Evolutionary conservation across 2,329 filamentous ascomycete genomes (phyloP).

Genomic region (Rhinocladiella mackenziei): DNA sequence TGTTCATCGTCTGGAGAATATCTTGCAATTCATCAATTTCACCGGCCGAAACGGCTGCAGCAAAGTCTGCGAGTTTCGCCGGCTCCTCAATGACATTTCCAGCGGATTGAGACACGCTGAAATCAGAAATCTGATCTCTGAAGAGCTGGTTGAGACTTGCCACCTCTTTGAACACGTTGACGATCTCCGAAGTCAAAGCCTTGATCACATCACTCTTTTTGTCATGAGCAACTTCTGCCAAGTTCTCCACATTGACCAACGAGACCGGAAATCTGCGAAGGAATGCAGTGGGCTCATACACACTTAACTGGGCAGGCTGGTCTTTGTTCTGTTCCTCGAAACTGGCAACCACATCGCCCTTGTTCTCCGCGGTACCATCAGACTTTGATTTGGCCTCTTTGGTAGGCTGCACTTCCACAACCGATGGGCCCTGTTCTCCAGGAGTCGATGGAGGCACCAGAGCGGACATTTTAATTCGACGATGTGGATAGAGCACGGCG

Average conservation of each 20-base stretch:
- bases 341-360: conserved; percentile 92
- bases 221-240: conserved; percentile 83
- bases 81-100: conserved; percentile 95
- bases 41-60: conserved; percentile 90
- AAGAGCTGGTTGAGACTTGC: conserved; percentile 91
- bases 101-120: conserved; percentile 89
- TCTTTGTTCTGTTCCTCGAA: conserved; percentile 80
- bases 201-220: conserved; percentile 84
- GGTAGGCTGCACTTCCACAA: conserved; percentile 39
- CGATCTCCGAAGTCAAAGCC: conserved; percentile 93
- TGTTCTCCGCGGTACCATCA: conserved; percentile 61
- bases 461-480: conserved; percentile 83
- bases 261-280: conserved; percentile 87
- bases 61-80: conserved; percentile 92
- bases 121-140: conserved; percentile 94
- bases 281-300: conserved; percentile 86
- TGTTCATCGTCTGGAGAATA: conserved; percentile 79
- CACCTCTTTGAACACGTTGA: conserved; percentile 98
- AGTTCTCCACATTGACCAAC: conserved; percentile 90
- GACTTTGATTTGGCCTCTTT: conserved; percentile 50
- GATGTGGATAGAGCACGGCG: conserved; percentile 91
- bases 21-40: conserved; percentile 90
- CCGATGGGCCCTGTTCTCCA: conserved; percentile 35
- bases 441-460: conserved; percentile 62
- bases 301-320: conserved; percentile 50